Evolutionary conservation across 2,329 filamentous ascomycete genomes (phyloP).

Genomic region (Cercospora nicotianae): DNA sequence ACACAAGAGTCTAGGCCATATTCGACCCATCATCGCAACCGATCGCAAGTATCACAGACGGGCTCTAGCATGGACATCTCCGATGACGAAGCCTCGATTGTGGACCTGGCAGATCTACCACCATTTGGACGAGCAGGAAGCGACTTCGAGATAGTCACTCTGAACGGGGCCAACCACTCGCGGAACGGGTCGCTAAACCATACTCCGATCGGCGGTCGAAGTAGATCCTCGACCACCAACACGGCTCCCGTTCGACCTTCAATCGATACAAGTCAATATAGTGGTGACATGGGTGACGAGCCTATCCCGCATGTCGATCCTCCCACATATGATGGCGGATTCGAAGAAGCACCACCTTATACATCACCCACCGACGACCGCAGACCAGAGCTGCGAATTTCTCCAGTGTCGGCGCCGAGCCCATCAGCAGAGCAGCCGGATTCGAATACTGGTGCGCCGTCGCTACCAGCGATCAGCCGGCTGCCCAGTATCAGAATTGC

Average conservation of each 20-base stretch:
- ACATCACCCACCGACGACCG: slow-evolving; percentile 41
- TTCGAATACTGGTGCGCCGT: slow-evolving; percentile 27
- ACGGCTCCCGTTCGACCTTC: slow-evolving; percentile 29
- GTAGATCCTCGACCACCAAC: slow-evolving; percentile 33
- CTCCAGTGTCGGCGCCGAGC: slow-evolving; percentile 10
- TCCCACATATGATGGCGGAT: slow-evolving; percentile 40
- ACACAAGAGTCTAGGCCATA: slow-evolving; percentile 25
- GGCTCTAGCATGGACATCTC: slow-evolving; percentile 46
- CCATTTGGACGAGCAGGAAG: slow-evolving; percentile 38
- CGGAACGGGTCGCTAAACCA: slow-evolving; percentile 28
- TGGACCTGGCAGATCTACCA: slow-evolving; percentile 31
- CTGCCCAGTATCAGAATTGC: slow-evolving; percentile 49
- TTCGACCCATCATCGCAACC: slow-evolving; percentile 43
- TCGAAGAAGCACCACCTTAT: slow-evolving; percentile 52
- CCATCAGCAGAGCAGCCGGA: slow-evolving; percentile 3
- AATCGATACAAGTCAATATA: slow-evolving; percentile 30
- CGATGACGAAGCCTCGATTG: slow-evolving; percentile 36
- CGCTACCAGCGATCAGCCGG: slow-evolving; percentile 43
- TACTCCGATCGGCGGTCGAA: slow-evolving; percentile 27
- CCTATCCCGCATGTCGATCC: slow-evolving; percentile 37
- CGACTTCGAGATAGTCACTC: slow-evolving; percentile 47
- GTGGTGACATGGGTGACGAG: slow-evolving; percentile 34
- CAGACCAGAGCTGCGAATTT: slow-evolving; percentile 19
- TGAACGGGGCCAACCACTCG: slow-evolving; percentile 42
- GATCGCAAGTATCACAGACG: slow-evolving; percentile 42